Evolutionary conservation across 2,329 filamentous ascomycete genomes (phyloP).

Genomic region (Dactylellina sp.): DNA sequence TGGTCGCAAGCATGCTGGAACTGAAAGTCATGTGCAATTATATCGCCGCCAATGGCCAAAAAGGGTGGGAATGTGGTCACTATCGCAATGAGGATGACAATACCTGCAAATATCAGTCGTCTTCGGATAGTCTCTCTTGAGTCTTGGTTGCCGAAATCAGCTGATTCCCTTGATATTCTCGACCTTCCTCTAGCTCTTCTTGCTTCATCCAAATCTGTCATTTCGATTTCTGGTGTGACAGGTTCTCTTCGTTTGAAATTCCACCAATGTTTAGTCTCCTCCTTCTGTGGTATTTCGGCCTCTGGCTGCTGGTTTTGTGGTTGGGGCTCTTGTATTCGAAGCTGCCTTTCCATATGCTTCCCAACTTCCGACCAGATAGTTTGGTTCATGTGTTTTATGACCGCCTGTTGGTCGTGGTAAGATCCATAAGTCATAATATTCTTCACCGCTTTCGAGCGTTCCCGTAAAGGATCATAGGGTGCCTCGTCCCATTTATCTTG

Average conservation of each 20-base stretch:
- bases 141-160: not conserved
- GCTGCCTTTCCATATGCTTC: constrained; percentile 29
- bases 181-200: not conserved
- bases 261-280: constrained; percentile 13
- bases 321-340: constrained; percentile 17
- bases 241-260: constrained; percentile 11
- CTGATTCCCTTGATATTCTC: not conserved
- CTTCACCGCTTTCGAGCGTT: constrained; percentile 24
- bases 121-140: constrained; percentile 11
- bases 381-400: constrained; percentile 31
- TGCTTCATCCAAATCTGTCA: constrained; percentile 9
- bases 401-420: constrained; percentile 46
- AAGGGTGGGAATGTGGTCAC: constrained; percentile 48
- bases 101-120: constrained; percentile 11
- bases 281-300: not conserved
- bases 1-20: constrained; percentile 46
- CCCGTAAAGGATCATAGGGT: constrained; percentile 9
- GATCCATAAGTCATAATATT: constrained; percentile 38
- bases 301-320: not conserved
- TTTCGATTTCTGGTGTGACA: not conserved
- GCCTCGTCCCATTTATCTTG: constrained; percentile 2
- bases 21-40: constrained; percentile 49
- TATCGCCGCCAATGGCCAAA: constrained; percentile 41
- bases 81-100: not conserved
- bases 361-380: constrained; percentile 49